A percentile compares a stretch with the other conserved stretches of the same genome.
Evolutionary conservation across 768 basidiomycete species (phyloP).

Genomic region (Tricholoma saponaceum): DNA sequence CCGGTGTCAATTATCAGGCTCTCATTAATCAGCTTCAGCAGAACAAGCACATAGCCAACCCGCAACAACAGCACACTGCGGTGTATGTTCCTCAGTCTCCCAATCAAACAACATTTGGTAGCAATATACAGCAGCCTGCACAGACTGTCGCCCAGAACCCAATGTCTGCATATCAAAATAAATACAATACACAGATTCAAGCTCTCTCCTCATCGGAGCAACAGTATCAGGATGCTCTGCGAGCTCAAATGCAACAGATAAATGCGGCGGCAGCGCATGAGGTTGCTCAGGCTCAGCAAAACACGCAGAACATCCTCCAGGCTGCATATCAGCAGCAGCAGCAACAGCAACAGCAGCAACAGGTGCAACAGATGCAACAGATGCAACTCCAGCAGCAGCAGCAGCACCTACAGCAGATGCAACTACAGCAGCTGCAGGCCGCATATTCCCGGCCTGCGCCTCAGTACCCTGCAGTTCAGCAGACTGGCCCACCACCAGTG

Average conservation of each 20-base stretch:
- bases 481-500: background rate
- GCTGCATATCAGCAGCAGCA: background rate
- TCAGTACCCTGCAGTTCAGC: background rate
- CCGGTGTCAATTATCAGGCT: conserved; percentile 9
- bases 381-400: background rate
- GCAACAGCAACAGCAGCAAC: background rate
- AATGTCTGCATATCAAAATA: background rate
- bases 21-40: conserved; percentile 9
- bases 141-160: background rate
- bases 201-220: background rate
- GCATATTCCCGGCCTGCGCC: background rate
- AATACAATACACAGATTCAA: background rate
- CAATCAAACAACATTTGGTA: background rate
- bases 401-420: background rate
- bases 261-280: background rate
- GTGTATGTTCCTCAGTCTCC: background rate
- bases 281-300: background rate
- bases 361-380: conserved; percentile 3
- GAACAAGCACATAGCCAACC: conserved; percentile 3
- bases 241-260: background rate
- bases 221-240: conserved; percentile 1
- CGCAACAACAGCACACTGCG: conserved; percentile 6
- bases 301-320: background rate
- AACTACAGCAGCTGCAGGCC: conserved; percentile 2
- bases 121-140: background rate